Base-by-base conservation (phyloP, 768 basidiomycete genomes). In the Macrocybe gigantea region DNA sequence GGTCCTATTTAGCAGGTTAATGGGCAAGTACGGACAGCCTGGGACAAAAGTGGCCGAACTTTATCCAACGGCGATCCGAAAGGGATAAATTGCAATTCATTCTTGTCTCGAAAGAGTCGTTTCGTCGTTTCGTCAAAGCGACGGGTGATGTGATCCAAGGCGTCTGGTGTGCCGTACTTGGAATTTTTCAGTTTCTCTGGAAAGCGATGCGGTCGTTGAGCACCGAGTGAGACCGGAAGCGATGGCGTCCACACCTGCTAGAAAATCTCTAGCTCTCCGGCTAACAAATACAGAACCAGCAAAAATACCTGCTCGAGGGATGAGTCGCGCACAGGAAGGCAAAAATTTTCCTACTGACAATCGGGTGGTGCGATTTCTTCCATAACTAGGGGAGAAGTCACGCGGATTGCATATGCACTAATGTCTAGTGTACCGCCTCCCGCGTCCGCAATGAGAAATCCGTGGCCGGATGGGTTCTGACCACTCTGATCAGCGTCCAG, bases 111-210 rank as follows among this genome's bases (percentile, higher is more conserved):
- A 62, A 90, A 90, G 0, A 88, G 64, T 30, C 86, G 78, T 59
- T 90, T 90, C 4, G 87, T 90, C 0, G 86, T 88, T 62, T 90
- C 87, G 48, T 90, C 86, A 60, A 90, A 90, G 11, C 80, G 76
- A 53, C 82, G 80, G 5, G 87, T 83, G 57, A 90, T 87, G 55
- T 90, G 87, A 45, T 89, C 87, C 6, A 90, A 68, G 3, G 83
- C 71, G 58, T 85, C 87, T 2, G 77, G 60, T 2, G 79, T 77
- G 41, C 87, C 85, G 53, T 89, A 90, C 66, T 75, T 84, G 13
- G 86, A 88, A 54, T 68, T 71, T 56, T 74, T 80, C 49, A 90
- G 77, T 63, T 88, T 89, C 49, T 80, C 87, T 89, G 60, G 22
- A 35, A 29, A 30, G 32, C 6, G 8, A n/a, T 33, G 33, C 37